phyloP scores from a whole-genome alignment of 306 rosid genomes.

The Vigna reflexopilosa region DNA sequence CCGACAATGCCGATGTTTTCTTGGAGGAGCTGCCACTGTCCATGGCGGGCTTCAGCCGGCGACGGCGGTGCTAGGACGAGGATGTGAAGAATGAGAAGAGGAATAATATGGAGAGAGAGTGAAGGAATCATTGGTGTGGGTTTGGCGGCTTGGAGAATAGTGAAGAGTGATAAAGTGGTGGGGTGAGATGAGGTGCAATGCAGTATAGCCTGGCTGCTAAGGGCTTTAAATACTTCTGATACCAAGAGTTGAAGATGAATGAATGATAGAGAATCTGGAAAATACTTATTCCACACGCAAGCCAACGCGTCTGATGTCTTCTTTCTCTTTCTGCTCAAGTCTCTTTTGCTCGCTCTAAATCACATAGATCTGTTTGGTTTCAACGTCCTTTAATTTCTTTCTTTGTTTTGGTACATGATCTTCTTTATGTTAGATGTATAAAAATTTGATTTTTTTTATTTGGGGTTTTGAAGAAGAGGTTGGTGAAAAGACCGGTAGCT shows the following conservation, averaged over 20 bases:
- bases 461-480: too few relatives aligned
- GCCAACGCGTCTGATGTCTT: constrained; percentile 19
- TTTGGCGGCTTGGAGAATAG: not conserved
- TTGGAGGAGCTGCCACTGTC: constrained; percentile 64
- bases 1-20: constrained; percentile 76
- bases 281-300: constrained; percentile 31
- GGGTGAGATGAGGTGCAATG: not conserved
- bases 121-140: not conserved
- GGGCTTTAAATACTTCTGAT: constrained; percentile 36
- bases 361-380: not conserved
- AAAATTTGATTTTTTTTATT: too few relatives aligned
- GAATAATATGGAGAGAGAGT: not conserved
- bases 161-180: not conserved
- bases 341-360: not conserved
- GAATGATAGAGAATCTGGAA: not conserved
- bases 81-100: not conserved
- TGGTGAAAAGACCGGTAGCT: too few relatives aligned
- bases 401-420: too few relatives aligned
- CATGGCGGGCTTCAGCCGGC: constrained; percentile 40
- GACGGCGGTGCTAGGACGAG: not conserved
- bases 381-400: not conserved
- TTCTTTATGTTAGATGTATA: too few relatives aligned
- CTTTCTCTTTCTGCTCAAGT: not conserved
- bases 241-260: not conserved
- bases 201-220: not conserved